Evolutionary conservation across 2,329 filamentous ascomycete genomes (phyloP), one percentile per base, ranked within the genome.

Genomic region (Aspergillus transmontanensis): DNA sequence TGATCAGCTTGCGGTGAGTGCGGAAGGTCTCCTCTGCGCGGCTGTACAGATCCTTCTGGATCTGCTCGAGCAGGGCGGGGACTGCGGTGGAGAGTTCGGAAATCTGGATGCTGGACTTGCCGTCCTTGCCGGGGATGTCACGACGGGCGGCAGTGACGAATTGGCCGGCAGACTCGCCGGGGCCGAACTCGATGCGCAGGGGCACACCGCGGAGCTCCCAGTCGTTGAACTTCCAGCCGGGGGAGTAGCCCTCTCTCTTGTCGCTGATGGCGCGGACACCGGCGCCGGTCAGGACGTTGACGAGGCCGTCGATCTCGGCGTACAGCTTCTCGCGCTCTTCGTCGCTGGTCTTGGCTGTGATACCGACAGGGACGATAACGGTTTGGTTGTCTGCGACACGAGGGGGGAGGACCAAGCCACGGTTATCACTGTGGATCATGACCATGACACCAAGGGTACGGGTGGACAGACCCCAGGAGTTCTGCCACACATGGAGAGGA

Each of bases 361-460:
- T 89, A 62, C 95, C 96, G 48, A 98, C 94, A 10, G 96, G 94
- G 61, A 99, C 90, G 66, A 99, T 86, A 69, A 97, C 86, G 51
- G 89, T 87, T 80, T 99, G 95, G 66, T 89, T 85, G 80, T 94
- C 93, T 68, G 94, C 90, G 58, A 98, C 91, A 61, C 93, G 88
- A 46, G 95, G 95, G 76, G 95, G 95, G 58, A 98, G 88, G 66
- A 98, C 93, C 21, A 99, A 86, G 68, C 95, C 95, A 80, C 94
- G 94, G 82, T 99, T 91, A 77, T 99, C 95, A 73, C 93, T 90
- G 81, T 99, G 95, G 65, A 96, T 93, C 89, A 99, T 95, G 74
- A 97, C 92, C 94, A 98, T 98, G 78, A 98, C 93, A 82, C 95
- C 96, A 69, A 99, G 96, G 62, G 94, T 93, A 76, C 95, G 93